phyloP scores from a whole-genome alignment of 1,284 basidiomycete species.

The Porodaedalea pini region DNA sequence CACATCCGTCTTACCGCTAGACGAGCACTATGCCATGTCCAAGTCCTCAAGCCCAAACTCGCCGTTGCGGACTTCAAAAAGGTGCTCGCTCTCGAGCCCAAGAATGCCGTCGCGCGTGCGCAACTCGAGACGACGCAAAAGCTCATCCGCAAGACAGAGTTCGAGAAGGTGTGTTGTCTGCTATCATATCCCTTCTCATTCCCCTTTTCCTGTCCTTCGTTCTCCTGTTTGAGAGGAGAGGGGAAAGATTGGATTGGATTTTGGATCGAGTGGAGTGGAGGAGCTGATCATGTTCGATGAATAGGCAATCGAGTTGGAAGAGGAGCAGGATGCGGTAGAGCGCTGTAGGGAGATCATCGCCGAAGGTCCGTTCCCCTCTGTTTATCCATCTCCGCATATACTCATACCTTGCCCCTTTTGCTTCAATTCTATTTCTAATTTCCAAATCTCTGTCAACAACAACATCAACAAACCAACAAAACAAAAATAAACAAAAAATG shows the following conservation, averaged over 20 bases:
- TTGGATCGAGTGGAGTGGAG: background rate
- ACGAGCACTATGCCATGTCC: constrained; percentile 88
- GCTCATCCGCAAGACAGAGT: constrained; percentile 80
- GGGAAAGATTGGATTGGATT: background rate
- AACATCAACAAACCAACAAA: no score
- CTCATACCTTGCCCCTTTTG: no score
- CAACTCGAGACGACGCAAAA: constrained; percentile 91
- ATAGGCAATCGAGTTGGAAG: constrained; percentile 86
- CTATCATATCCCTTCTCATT: background rate
- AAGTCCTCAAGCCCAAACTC: constrained; percentile 80
- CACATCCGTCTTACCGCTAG: constrained; percentile 38
- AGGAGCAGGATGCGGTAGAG: constrained; percentile 73
- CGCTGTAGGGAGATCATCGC: constrained; percentile 76
- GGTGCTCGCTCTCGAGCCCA: constrained; percentile 83
- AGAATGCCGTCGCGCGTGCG: constrained; percentile 74
- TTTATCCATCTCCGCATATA: background rate
- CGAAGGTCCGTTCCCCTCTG: constrained; percentile 49
- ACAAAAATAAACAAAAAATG: background rate
- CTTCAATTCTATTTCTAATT: no score
- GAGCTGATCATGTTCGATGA: background rate
- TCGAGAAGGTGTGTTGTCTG: constrained; percentile 66
- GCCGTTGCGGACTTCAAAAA: constrained; percentile 87
- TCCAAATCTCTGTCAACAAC: no score
- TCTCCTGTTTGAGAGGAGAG: background rate
- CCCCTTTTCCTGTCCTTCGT: background rate